Base-by-base conservation (phyloP, 805 yeast species). In the Barnettozyma pratensis region DNA sequence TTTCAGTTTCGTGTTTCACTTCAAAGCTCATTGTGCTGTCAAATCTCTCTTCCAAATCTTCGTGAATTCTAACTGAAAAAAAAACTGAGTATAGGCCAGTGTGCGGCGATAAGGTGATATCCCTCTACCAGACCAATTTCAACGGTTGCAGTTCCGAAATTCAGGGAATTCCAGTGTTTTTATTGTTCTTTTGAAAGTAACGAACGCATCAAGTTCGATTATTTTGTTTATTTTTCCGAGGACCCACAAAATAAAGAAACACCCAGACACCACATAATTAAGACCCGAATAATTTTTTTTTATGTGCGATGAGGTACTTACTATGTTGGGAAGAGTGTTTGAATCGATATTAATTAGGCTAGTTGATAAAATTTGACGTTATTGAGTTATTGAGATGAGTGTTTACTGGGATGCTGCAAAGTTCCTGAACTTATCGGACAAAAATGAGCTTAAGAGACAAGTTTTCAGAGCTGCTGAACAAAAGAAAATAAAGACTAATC, bases 401-500 rank as follows among this genome's bases (percentile, higher is more conserved):
- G 50, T 47, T 4, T 47, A 47, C 39, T 47, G 47, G 47, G 50
- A 47, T 36, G 44, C 50, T 27, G 44, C 37, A 7, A 47, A 47
- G 47, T 47, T 47, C 28, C 34, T 43, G 29, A 44, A 37, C n/a
- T 35, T 40, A 5, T 34, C 39, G 3, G 50, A 47, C 37, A 43
- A 44, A 25, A 47, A 47, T 40, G 47, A 47, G 31, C 37, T 47
- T 26, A 47, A 47, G 29, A 35, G 50, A 31, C 45, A 47, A 28
- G 73, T 83, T 4, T 75, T 81, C 59, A 76, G 72, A 39, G 72
- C 76, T 2, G 64, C 80, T 7, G 76, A 69, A 50, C 66, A 64
- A 40, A 72, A 70, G 47, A 72, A 71, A 56, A 63, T 83, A 48
- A 71, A 76, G 58, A 70, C 82, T 0, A 80, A 89, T 50, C 96